Base-by-base conservation (phyloP, 2,329 filamentous ascomycete genomes). In the Meredithiella fracta region DNA sequence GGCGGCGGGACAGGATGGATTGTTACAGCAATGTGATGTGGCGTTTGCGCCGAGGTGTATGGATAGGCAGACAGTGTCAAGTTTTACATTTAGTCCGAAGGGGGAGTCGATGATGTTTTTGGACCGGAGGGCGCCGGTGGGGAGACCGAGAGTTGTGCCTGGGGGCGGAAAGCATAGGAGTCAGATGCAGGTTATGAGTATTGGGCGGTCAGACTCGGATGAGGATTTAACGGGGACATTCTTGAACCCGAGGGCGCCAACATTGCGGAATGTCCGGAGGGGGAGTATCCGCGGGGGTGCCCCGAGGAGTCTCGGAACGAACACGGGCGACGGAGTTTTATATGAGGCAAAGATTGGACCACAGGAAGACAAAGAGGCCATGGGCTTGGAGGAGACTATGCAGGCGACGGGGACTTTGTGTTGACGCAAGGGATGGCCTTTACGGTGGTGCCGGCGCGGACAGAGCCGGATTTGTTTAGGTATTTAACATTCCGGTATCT, bases 1-100 rank as follows among this genome's bases (percentile, higher is more conserved):
- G 81, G 81, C 79, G 1, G 80, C 75, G 5, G 80, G 80, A 1
- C 73, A 72, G 23, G 80, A 84, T 60, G 78, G 78, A 0, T 65
- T 73, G 2, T 83, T 85, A 59, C 75, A 73, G 26, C 82, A 85
- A 62, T 82, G 77, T 59, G 81, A 85, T 63, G 71, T 83, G 20
- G 76, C 78, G 0, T 83, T 77, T 66, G 78, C 80, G 0, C 77
- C 76, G 2, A 78, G 78, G 61, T 73, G 78, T 15, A 75, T 84
- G 51, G 80, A 85, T 63, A 74, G 78, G 17, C 75, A 79, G 54
- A 73, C 79, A 1, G 73, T 81, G 2, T 83, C 80, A 0, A 76
- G 73, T 29, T 72, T 83, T 65, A 70, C 76, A 1, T 82, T 83
- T 59, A 82, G 79, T 0, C 69, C 80, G 0, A 68, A 67, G 3